Conservation (phyloP, 2,329 filamentous ascomycete species). For the Thyridium curvatum region DNA sequence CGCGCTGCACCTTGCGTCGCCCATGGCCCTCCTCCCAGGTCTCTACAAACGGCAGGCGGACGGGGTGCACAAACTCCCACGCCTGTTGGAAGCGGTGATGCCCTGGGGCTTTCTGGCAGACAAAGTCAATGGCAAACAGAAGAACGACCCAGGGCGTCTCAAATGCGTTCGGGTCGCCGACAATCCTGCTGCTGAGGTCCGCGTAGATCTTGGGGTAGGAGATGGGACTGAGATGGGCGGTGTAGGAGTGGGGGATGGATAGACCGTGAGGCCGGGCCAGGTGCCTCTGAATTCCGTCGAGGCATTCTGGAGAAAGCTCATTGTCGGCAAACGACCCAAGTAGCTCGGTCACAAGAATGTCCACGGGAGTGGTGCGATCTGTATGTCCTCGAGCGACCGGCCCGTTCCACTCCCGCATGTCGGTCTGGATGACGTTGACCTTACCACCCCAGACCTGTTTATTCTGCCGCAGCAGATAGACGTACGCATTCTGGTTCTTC, state of each 20-base stretch:
- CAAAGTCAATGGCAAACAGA: conserved; percentile 82
- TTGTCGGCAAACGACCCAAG: conserved; percentile 96
- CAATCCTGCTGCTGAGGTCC: conserved; percentile 62
- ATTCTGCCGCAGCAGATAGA: conserved; percentile 85
- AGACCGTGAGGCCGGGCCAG: conserved; percentile 75
- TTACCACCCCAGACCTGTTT: conserved; percentile 69
- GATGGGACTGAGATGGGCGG: conserved; percentile 88
- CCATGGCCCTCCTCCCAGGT: conserved; percentile 33
- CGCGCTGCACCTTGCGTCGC: conserved; percentile 53
- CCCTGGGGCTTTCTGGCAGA: conserved; percentile 56
- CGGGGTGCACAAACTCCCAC: conserved; percentile 76
- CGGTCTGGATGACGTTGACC: conserved; percentile 87
- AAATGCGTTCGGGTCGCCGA: conserved; percentile 62
- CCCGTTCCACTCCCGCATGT: conserved; percentile 96
- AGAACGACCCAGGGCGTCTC: conserved; percentile 94
- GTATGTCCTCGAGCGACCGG: conserved; percentile 46
- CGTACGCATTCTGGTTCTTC: conserved; percentile 97
- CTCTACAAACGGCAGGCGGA: conserved; percentile 38
- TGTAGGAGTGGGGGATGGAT: conserved; percentile 90
- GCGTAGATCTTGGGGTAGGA: conserved; percentile 78
- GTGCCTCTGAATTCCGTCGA: conserved; percentile 92
- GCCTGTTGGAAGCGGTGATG: conserved; percentile 63
- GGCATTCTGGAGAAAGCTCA: conserved; percentile 86
- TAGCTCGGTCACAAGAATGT: conserved; percentile 91
- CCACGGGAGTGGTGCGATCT: conserved; percentile 54